Evolutionary conservation across 352 stramenopile genomes (phyloP), one percentile per base, ranked within the genome.

Genomic region (Phytophthora pini): DNA sequence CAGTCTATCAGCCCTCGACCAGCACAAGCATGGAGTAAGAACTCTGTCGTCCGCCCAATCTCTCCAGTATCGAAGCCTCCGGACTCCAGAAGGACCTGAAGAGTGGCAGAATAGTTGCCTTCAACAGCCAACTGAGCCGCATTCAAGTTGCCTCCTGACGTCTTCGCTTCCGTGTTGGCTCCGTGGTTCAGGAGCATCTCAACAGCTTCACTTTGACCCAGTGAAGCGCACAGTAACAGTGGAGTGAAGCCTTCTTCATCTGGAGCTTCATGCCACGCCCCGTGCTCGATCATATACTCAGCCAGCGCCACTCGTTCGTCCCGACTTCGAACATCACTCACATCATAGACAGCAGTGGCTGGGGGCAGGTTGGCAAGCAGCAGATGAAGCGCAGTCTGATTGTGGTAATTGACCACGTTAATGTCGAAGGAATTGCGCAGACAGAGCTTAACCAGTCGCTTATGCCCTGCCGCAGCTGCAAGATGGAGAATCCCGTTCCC

Each of bases 251-350:
- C 78, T 54, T 82, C 72, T 38, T 82, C 67, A 50, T 94, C 88
- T 0, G 75, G 50, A 9, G 81, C 79, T 81, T 94, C 85, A 34
- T 92, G 83, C 86, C 86, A 93, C 7, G 84, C 88, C 3, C 84
- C 87, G 47, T 96, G 86, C 47, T 92, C 78, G n/a, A 96, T 91
- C 85, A 96, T 91, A 43, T 96, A 96, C 26, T 78, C 79, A 1
- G 70, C 78, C 9, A 94, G 45, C 4, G 70, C 76, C 3, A 93
- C 63, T 12, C 83, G 79, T 5, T 90, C 77, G 1, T 73, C 60
- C 29, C 61, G 69, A 31, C 34, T 27, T 46, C n/a, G 52, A 2
- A 64, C 29, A 24, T 70, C 50, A 38, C 49, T 59, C 2, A 39
- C 36, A 4, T 70, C 55, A 22, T 41, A 20, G 2, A 50, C 26